These are phyloP conservation scores for Lactarius tabidus DNA, from an alignment of 768 basidiomycete species.

Conservation along the genomic window DNA sequence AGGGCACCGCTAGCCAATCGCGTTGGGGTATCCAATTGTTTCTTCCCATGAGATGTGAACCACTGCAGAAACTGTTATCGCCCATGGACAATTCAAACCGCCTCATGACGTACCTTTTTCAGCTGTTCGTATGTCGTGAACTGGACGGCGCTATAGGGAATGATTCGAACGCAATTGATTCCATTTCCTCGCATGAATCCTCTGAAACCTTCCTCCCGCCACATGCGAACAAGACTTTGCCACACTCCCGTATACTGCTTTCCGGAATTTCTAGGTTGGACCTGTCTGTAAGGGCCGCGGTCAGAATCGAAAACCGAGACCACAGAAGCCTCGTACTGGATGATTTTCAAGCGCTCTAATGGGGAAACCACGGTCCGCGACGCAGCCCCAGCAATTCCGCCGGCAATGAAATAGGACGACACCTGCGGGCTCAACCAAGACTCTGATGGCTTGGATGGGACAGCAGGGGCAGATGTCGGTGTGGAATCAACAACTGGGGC, in stretches of 20 bases:
- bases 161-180: constrained; percentile 87
- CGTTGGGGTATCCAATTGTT: constrained; percentile 82
- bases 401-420: constrained; percentile 50
- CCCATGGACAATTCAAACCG: neutral
- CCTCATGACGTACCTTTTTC: constrained; percentile 58
- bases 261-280: constrained; percentile 65
- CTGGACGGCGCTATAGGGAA: constrained; percentile 87
- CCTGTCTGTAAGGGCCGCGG: constrained; percentile 57
- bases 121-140: constrained; percentile 88
- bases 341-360: constrained; percentile 91
- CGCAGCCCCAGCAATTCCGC: constrained; percentile 55
- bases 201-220: constrained; percentile 87
- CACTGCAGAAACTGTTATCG: constrained; percentile 39
- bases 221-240: constrained; percentile 82
- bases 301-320: constrained; percentile 1
- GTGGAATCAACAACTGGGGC: neutral
- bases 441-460: constrained; percentile 16
- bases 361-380: constrained; percentile 92
- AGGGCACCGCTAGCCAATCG: constrained; percentile 83
- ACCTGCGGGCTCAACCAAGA: constrained; percentile 35
- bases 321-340: constrained; percentile 58
- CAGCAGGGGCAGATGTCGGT: neutral
- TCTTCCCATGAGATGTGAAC: constrained; percentile 66
- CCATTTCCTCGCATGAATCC: constrained; percentile 95
- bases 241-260: constrained; percentile 81